phyloP scores from a whole-genome alignment of 2,329 filamentous ascomycete species.

The Cladorrhinum sp. region DNA sequence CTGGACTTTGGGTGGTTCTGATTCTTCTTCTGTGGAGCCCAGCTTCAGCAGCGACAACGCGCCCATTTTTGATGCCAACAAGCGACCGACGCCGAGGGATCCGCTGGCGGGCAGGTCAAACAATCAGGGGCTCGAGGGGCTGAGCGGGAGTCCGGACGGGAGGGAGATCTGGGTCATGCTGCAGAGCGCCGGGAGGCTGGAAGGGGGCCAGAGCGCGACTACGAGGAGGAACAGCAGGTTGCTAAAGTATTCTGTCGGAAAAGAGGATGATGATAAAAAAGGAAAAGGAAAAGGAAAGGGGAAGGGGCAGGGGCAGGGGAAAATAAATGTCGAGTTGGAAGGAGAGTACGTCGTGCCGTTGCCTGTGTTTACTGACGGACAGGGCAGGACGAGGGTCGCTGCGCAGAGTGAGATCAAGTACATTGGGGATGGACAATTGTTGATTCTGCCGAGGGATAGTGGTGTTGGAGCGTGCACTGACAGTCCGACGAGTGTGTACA shows the following conservation, averaged over 20 bases:
- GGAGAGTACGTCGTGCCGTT: conserved; percentile 66
- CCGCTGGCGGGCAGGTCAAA: conserved; percentile 63
- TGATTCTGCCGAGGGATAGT: conserved; percentile 64
- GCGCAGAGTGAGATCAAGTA: conserved; percentile 68
- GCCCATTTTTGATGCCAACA: conserved; percentile 54
- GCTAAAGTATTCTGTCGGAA: conserved; percentile 60
- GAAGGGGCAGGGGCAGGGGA: not conserved
- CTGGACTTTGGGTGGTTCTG: conserved; percentile 37
- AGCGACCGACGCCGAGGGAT: conserved; percentile 50
- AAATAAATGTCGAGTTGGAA: conserved; percentile 42
- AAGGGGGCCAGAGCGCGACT: conserved; percentile 26
- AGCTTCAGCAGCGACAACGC: conserved; percentile 46
- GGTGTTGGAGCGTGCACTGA: conserved; percentile 56
- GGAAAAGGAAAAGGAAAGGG: conserved; percentile 17
- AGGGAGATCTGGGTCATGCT: conserved; percentile 63
- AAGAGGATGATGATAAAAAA: conserved; percentile 36
- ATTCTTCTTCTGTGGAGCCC: not conserved
- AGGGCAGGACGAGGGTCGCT: conserved; percentile 52
- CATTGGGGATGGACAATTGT: conserved; percentile 60
- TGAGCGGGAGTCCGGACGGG: conserved; percentile 48
- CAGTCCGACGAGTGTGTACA: conserved; percentile 56
- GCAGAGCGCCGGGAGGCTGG: conserved; percentile 61
- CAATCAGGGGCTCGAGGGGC: conserved; percentile 72
- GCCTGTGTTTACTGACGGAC: conserved; percentile 54
- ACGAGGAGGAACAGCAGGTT: conserved; percentile 58